Evolutionary conservation across 23 red algal species (phyloP), one percentile per base, ranked within the genome.

Genomic region (Gracilariopsis chorda): DNA sequence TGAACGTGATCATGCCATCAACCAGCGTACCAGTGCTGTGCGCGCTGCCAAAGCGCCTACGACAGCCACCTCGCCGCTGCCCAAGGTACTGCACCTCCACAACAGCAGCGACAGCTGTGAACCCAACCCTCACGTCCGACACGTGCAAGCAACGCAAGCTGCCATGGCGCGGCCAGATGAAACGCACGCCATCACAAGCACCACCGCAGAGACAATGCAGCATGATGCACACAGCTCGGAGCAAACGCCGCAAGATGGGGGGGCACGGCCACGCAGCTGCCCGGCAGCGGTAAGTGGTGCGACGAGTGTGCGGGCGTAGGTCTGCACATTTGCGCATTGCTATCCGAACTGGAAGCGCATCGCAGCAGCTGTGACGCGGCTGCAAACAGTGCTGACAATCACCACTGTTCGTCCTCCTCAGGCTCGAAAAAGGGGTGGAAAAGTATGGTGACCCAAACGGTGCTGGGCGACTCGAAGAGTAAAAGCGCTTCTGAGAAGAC

Each of bases 391-490:
- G 53, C 78, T 12, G 67, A 73, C 40, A 23, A 25, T 36, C 20
- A 42, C 67, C 25, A 24, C 9, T 62, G 39, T 39, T 60, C 56
- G 21, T 46, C 37, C 59, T 42, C 51, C 4, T 73, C 67, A 16
- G 78, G 78, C 53, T n/a, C 53, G 33, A 83, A 83, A 55, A 83
- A 83, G 59, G 78, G 78, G 17, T 83, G 78, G 78, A 83, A 83
- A 36, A 83, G 78, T 39, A 65, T 83, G 78, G 78, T 83, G 5
- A 83, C 78, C 28, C 78, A 83, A 63, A 83, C 78, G 47, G 78
- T 83, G 13, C 78, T 83, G n/a, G 78, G 78, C 17, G 78, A 83
- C 11, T 63, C 53, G 3, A 83, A 83, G 78, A 63, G 53, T 40
- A 58, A 45, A 55, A 83, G 52, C 59, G 59, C 73, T 3, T 78